phyloP scores from a whole-genome alignment of 2,329 filamentous ascomycete genomes.

The Paracamarosporium sp. region DNA sequence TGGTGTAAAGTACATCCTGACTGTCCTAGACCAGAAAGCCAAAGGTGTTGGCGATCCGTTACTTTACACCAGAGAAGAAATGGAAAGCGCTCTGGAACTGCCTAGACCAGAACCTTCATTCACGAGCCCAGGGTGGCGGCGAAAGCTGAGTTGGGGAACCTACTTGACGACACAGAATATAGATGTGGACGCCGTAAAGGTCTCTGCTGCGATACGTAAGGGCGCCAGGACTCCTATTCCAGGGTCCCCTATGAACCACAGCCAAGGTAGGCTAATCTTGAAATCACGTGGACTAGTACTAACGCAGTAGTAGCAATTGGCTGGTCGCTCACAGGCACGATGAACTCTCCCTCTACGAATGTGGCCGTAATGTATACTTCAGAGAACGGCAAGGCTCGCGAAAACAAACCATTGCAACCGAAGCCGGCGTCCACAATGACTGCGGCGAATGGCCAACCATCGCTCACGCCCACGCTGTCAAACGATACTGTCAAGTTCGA shows the following conservation, averaged over 20 bases:
- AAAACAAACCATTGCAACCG: slow-evolving; percentile 22
- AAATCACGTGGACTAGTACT: slow-evolving; percentile 6
- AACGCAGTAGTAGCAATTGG: slow-evolving; percentile 65
- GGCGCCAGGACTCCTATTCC: slow-evolving; percentile 37
- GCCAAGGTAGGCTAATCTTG: slow-evolving; percentile 52
- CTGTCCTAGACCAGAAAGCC: slow-evolving; percentile 84
- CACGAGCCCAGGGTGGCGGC: slow-evolving; percentile 59
- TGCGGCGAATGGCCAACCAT: slow-evolving; percentile 29
- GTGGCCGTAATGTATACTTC: slow-evolving; percentile 81
- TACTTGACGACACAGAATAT: slow-evolving; percentile 45
- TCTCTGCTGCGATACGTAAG: slow-evolving; percentile 39
- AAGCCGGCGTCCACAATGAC: slow-evolving; percentile 34
- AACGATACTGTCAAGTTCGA: slow-evolving; percentile 36
- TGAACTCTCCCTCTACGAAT: slow-evolving; percentile 84
- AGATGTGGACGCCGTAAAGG: slow-evolving; percentile 36
- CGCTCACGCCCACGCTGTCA: slow-evolving; percentile 40
- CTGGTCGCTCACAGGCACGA: slow-evolving; percentile 87
- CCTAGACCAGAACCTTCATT: slow-evolving; percentile 58
- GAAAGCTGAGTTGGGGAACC: slow-evolving; percentile 53
- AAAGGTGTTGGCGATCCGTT: slow-evolving; percentile 83
- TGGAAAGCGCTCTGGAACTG: slow-evolving; percentile 71
- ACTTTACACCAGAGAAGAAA: slow-evolving; percentile 73
- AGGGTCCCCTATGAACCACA: slow-evolving; percentile 57
- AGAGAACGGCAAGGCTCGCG: slow-evolving; percentile 39
- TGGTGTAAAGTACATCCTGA: slow-evolving; percentile 85